Percentiles rank a stretch among this genome's conserved stretches.
Evolutionary conservation across 2,329 filamentous ascomycete species (phyloP).

Genomic region (Endocalyx cinctus): DNA sequence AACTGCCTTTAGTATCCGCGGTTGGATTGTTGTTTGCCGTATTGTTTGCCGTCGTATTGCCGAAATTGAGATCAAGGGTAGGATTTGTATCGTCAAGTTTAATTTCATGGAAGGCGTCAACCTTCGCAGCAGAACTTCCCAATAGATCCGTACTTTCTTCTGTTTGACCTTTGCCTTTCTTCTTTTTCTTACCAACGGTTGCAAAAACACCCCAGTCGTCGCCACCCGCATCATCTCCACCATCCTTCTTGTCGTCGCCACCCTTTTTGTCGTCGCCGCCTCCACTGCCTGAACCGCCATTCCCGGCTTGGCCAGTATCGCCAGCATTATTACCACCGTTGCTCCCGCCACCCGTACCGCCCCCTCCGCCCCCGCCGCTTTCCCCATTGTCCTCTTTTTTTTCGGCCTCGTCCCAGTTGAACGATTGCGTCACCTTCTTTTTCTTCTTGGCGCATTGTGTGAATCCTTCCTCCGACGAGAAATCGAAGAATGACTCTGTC

Average conservation of each 20-base stretch:
- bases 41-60: slow-evolving; percentile 35
- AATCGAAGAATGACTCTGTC: slow-evolving; percentile 48
- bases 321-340: slow-evolving; percentile 31
- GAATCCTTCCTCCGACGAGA: slow-evolving; percentile 50
- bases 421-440: slow-evolving; percentile 14
- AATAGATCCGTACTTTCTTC: slow-evolving; percentile 24
- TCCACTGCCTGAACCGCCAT: slow-evolving; percentile 25
- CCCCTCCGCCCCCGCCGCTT: slow-evolving; percentile 25
- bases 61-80: slow-evolving; percentile 52
- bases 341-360: slow-evolving; percentile 18
- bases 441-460: slow-evolving; percentile 52
- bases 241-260: slow-evolving; percentile 36
- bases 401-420: slow-evolving; percentile 20
- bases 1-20: slow-evolving; percentile 33
- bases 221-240: slow-evolving; percentile 33
- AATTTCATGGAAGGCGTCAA: slow-evolving; percentile 63
- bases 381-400: slow-evolving; percentile 33
- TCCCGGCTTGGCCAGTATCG: slow-evolving; percentile 25
- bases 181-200: slow-evolving; percentile 47
- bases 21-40: slow-evolving; percentile 32
- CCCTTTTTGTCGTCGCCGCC: slow-evolving; percentile 35
- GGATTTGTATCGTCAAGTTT: slow-evolving; percentile 59
- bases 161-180: slow-evolving; percentile 46
- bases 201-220: slow-evolving; percentile 51
- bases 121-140: slow-evolving; percentile 31